Percentiles rank a stretch among this genome's conserved stretches.
Evolutionary conservation across 495 filamentous ascomycete genomes (phyloP).

Genomic region (Neurospora tetrasperma): DNA sequence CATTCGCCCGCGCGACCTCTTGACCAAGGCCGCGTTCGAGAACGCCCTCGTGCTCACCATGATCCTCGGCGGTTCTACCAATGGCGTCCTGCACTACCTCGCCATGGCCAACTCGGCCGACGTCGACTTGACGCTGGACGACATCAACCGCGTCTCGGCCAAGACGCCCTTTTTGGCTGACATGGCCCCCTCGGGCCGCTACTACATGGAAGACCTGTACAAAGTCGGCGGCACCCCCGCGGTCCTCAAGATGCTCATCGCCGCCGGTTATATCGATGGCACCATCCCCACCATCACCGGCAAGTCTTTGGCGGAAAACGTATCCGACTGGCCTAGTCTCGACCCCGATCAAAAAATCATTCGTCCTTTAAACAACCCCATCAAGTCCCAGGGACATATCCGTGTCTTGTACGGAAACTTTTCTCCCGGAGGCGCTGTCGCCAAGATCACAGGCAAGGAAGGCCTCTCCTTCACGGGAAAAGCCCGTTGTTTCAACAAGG

Average conservation of each 20-base stretch:
- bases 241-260: constrained; percentile 85
- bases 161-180: constrained; percentile 93
- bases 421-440: constrained; percentile 83
- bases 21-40: constrained; percentile 80
- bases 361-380: constrained; percentile 68
- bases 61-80: constrained; percentile 83
- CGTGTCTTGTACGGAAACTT: constrained; percentile 87
- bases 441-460: constrained; percentile 98
- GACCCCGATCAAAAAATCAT: constrained; percentile 78
- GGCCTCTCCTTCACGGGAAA: constrained; percentile 72
- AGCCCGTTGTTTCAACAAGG: constrained; percentile 87
- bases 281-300: constrained; percentile 85
- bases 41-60: constrained; percentile 92
- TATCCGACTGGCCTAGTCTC: constrained; percentile 69
- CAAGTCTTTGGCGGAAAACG: constrained; percentile 80
- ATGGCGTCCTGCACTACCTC: constrained; percentile 87
- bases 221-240: constrained; percentile 83
- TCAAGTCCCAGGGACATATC: constrained; percentile 81
- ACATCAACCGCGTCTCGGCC: constrained; percentile 78
- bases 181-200: constrained; percentile 76
- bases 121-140: constrained; percentile 73
- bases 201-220: constrained; percentile 94
- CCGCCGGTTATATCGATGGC: constrained; percentile 72
- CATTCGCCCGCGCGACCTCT: constrained; percentile 72
- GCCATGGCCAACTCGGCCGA: constrained; percentile 90